A percentile compares a stretch with the other conserved stretches of the same genome.
These are phyloP conservation scores for Linderniella brevidens DNA, from an alignment of 257 asterid species.

Conservation along the genomic window DNA sequence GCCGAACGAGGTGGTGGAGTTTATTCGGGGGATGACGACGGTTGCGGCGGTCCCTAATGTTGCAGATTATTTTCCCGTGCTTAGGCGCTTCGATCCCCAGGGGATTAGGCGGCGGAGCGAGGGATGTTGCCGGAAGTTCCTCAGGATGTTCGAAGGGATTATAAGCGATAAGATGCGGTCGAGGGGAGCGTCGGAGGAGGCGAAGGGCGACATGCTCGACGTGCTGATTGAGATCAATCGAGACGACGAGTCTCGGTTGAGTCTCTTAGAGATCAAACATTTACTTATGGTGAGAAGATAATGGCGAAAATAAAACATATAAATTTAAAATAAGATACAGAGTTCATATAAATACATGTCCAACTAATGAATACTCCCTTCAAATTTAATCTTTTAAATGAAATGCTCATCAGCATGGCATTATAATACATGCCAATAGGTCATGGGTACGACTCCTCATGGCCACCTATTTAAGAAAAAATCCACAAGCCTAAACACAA, in stretches of 20 bases:
- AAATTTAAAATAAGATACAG: too few relatives aligned
- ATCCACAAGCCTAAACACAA: too few relatives aligned
- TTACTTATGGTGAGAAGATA: neutral
- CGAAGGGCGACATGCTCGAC: neutral
- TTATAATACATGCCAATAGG: too few relatives aligned
- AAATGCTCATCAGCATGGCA: too few relatives aligned
- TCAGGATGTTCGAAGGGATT: neutral
- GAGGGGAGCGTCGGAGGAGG: neutral
- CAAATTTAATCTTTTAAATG: too few relatives aligned
- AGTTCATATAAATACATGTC: too few relatives aligned
- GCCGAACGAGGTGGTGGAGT: constrained; percentile 23
- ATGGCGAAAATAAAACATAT: too few relatives aligned
- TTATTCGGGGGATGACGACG: constrained; percentile 19
- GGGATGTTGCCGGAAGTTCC: neutral
- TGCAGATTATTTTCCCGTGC: constrained; percentile 11
- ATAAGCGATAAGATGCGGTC: neutral
- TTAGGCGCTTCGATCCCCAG: neutral
- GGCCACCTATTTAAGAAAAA: too few relatives aligned
- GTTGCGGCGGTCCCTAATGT: constrained; percentile 22
- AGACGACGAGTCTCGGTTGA: neutral
- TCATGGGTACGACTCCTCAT: too few relatives aligned
- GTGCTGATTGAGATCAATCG: neutral
- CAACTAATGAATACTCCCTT: too few relatives aligned
- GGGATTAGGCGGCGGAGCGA: neutral
- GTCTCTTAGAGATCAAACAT: neutral